Evolutionary conservation across 495 filamentous ascomycete species (phyloP).

Genomic region (Aspergillus affinis): DNA sequence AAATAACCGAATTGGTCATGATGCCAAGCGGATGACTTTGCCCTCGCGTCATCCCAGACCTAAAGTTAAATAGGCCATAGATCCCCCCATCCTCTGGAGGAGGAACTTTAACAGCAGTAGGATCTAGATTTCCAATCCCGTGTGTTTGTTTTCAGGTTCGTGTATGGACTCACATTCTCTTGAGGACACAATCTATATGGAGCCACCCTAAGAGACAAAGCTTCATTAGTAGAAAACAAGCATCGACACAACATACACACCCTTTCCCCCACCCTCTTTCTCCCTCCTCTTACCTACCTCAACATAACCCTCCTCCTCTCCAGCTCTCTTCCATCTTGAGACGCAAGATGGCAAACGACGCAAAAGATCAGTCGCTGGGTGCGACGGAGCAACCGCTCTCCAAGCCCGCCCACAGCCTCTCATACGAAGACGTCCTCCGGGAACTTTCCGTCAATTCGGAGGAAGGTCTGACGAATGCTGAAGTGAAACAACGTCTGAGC

Average conservation of each 20-base stretch:
- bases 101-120: slow-evolving; percentile 5
- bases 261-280: neutral
- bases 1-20: neutral
- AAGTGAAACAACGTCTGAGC: slow-evolving; percentile 55
- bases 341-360: slow-evolving; percentile 46
- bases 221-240: slow-evolving; percentile 25
- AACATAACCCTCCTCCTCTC: neutral
- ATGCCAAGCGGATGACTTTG: neutral
- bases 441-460: slow-evolving; percentile 60
- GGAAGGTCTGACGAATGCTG: slow-evolving; percentile 57
- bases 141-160: slow-evolving; percentile 13
- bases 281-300: neutral
- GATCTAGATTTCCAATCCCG: slow-evolving; percentile 4
- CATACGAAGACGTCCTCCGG: slow-evolving; percentile 49
- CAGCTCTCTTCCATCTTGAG: neutral
- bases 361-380: slow-evolving; percentile 43
- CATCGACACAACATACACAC: neutral
- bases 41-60: slow-evolving; percentile 13
- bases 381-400: slow-evolving; percentile 41
- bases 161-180: slow-evolving; percentile 41
- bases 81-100: neutral
- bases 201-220: slow-evolving; percentile 31
- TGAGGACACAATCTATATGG: slow-evolving; percentile 38
- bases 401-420: slow-evolving; percentile 64
- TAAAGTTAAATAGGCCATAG: slow-evolving; percentile 17